A percentile compares a stretch with the other conserved stretches of the same genome.
phyloP scores from a whole-genome alignment of 1,284 basidiomycete genomes.

The Cryptococcus depauperatus region DNA sequence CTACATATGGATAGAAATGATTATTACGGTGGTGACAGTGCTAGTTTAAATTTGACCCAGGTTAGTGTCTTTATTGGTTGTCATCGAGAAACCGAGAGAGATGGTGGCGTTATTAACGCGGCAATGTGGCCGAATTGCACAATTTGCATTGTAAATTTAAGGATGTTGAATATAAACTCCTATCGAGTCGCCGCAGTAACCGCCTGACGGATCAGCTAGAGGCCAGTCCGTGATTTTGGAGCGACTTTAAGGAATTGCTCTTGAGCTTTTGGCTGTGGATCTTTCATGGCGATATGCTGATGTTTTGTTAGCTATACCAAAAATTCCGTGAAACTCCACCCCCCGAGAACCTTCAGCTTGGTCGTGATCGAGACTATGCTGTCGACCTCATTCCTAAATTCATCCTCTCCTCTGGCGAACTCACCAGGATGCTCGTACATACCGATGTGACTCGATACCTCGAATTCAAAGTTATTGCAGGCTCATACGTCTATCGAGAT shows the following conservation, averaged over 20 bases:
- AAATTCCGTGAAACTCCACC: conserved; percentile 70
- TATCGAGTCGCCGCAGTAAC: too few relatives aligned
- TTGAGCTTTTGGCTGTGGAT: too few relatives aligned
- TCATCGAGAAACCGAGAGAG: not conserved
- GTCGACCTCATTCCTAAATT: conserved; percentile 92
- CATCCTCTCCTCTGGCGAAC: conserved; percentile 96
- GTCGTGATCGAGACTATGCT: conserved; percentile 90
- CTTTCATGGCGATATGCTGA: not conserved
- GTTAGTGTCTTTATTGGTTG: conserved; percentile 46
- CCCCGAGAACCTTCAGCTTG: conserved; percentile 56
- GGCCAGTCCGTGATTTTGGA: not conserved
- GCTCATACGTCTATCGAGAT: conserved; percentile 95
- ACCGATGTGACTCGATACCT: conserved; percentile 98
- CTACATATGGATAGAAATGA: conserved; percentile 99
- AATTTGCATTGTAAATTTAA: too few relatives aligned
- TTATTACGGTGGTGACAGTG: conserved; percentile 97
- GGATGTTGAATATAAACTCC: too few relatives aligned
- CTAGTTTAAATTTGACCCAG: conserved; percentile 95
- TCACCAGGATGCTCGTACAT: conserved; percentile 97
- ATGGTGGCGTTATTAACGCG: not conserved
- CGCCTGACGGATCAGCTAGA: too few relatives aligned
- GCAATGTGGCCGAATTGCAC: not conserved
- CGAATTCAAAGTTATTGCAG: conserved; percentile 99
- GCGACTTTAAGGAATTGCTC: too few relatives aligned
- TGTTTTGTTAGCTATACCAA: conserved; percentile 68